These are phyloP conservation scores for Populus tremula DNA, from an alignment of 345 rosid genomes.

Conservation along the genomic window DNA sequence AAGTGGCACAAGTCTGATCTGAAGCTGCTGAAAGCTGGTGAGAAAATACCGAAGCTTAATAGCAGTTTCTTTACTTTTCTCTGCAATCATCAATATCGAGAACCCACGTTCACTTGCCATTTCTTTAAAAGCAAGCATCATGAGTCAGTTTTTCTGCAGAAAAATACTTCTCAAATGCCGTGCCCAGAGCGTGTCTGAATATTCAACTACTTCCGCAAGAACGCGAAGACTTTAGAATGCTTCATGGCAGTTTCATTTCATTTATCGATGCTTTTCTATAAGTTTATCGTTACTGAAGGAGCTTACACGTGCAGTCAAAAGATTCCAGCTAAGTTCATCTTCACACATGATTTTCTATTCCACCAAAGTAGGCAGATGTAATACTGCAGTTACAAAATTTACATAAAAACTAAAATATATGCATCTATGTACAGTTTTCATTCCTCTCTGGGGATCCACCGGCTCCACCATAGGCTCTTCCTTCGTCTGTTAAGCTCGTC, in stretches of 20 bases:
- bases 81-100: neutral
- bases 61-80: neutral
- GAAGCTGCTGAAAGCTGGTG: neutral
- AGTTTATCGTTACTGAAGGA: constrained; percentile 1
- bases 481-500: constrained; percentile 69
- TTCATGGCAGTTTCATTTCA: constrained; percentile 21
- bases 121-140: neutral
- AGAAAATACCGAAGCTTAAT: neutral
- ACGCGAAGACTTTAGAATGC: neutral
- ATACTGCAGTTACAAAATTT: constrained; percentile 26
- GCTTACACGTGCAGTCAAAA: constrained; percentile 22
- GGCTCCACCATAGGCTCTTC: constrained; percentile 90
- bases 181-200: neutral
- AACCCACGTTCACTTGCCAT: neutral
- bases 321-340: constrained; percentile 31
- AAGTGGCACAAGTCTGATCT: neutral
- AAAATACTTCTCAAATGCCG: neutral
- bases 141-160: neutral
- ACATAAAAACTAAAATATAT: constrained; percentile 2
- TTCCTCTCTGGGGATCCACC: constrained; percentile 93
- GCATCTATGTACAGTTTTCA: constrained; percentile 38
- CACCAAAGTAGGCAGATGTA: constrained; percentile 3
- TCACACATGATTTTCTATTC: constrained; percentile 15
- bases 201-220: neutral
- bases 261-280: neutral